Evolutionary conservation across 2,329 filamentous ascomycete genomes (phyloP), one percentile per base, ranked within the genome.

Genomic region (Stemphylium beticola): DNA sequence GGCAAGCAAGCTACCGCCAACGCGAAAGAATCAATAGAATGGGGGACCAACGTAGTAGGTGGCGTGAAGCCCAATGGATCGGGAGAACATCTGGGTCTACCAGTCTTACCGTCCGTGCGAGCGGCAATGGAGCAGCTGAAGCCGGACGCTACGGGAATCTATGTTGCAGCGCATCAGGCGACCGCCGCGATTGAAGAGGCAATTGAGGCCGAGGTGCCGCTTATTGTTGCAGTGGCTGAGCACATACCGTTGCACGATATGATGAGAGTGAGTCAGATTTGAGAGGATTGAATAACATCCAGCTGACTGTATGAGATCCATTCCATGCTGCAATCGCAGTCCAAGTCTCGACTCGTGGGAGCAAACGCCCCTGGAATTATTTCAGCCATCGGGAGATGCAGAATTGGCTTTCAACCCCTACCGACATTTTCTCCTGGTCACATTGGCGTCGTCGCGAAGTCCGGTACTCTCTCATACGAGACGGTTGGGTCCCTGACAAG

Each of bases 331-430:
- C 81, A 85, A 57, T 89, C 88, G 0, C 90, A 93, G 68, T 87
- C 82, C 1, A 88, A 84, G 62, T 90, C 88, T 0, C 81, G 90
- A 6, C 81, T 93, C 0, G 88, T 93, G 0, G 90, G 90, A 1
- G 88, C 90, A n/a, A 93, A 93, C 69, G 89, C 88, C 17, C 89
- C 90, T 0, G 90, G 90, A 0, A 92, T 93, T 57, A 91, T 93
- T 52, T 89, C 88, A 4, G 87, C 89, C 0, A 83, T 87, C 18
- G 87, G 86, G 2, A 84, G 82, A 64, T 93, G 90, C 63, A 81
- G 86, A 39, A 86, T 89, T 68, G 90, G 90, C 0, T 92, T 93
- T 69, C 89, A 92, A 71, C 90, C 90, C 4, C 77, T 93, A 11
- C 84, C 87, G 0, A 91, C 87, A 53, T 93, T 92, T 67, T 78